Base-by-base conservation (phyloP, 2,329 filamentous ascomycete genomes). In the Aspergillus tubingensis region DNA sequence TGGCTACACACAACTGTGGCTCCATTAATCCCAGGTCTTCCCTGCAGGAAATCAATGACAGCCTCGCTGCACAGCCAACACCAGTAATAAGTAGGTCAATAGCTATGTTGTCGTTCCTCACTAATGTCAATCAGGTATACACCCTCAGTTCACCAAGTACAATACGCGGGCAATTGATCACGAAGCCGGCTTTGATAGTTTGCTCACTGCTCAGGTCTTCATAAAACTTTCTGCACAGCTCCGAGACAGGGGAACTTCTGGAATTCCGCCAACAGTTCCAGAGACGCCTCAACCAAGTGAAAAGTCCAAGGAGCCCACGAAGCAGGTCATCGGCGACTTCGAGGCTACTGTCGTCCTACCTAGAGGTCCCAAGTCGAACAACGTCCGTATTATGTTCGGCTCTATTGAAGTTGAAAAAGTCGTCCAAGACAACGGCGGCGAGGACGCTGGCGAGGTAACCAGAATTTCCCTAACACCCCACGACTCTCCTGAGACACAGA, bases 171-270 rank as follows among this genome's bases (percentile, higher is more conserved):
- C 66, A 5, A 62, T 65, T 21, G 60, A 64, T 11, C 86, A 88
- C 60, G 86, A 88, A 73, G 86, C 86, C 15, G 86, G 86, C 7
- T 88, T 84, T 64, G 86, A 88, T 69, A 87, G 85, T 70, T 80
- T 85, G 61, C 76, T 88, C 21, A 86, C 86, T 0, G 86, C 85
- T 2, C 81, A 82, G 58, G 78, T 87, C 25, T 83, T 86, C 64
- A 78, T 88, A 54, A 81, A 82, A 57, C 75, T 88, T 3, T 81
- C 83, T 8, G 77, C 81, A 1, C 83, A 83, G 65, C 74, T 86
- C 3, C 78, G 81, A 61, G 72, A 73, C 8, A 75, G 77, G 61
- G 72, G 73, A 6, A 38, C 51, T 39, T 60, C 59, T 10, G 57
- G 47, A 38, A 19, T 36, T n/a, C 32, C 38, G 17, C 38, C 53